Conservation (phyloP, 179 eudicot genomes). For the Beta lomatogona region DNA sequence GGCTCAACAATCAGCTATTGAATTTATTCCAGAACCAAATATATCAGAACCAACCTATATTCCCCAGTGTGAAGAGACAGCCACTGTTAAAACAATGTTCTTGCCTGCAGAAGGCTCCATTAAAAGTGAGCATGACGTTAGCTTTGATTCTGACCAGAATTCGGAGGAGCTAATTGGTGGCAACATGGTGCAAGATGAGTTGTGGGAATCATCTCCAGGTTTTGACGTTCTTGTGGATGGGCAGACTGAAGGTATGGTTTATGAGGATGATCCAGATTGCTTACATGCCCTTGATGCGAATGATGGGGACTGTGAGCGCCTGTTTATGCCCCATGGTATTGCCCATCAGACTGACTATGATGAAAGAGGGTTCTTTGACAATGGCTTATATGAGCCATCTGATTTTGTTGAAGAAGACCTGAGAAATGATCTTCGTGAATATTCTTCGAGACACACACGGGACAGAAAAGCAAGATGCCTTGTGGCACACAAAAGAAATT, state of each 20-base stretch:
- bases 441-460: slow-evolving; percentile 28
- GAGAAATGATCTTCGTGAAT: slow-evolving; percentile 20
- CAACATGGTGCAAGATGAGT: slow-evolving; percentile 43
- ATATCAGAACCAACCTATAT: slow-evolving; percentile 28
- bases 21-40: slow-evolving; percentile 26
- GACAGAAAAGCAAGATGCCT: slow-evolving; percentile 27
- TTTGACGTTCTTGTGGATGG: slow-evolving; percentile 70
- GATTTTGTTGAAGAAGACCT: slow-evolving; percentile 33
- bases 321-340: slow-evolving; percentile 36
- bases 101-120: slow-evolving; percentile 27
- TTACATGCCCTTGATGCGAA: slow-evolving; percentile 38
- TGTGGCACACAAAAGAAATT: slow-evolving; percentile 41
- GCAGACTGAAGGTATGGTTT: slow-evolving; percentile 34
- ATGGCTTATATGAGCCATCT: slow-evolving; percentile 32
- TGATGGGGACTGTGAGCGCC: slow-evolving; percentile 38
- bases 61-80: slow-evolving; percentile 39
- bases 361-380: slow-evolving; percentile 24
- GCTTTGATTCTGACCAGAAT: slow-evolving; percentile 41
- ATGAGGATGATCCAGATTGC: slow-evolving; percentile 46
- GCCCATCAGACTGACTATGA: slow-evolving; percentile 37
- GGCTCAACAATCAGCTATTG: slow-evolving; percentile 15
- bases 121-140: slow-evolving; percentile 33
- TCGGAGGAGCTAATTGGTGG: slow-evolving; percentile 49
- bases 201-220: slow-evolving; percentile 69
- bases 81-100: slow-evolving; percentile 25